Evolutionary conservation across 2,329 filamentous ascomycete genomes (phyloP).

Genomic region (Venturia oleaginea): DNA sequence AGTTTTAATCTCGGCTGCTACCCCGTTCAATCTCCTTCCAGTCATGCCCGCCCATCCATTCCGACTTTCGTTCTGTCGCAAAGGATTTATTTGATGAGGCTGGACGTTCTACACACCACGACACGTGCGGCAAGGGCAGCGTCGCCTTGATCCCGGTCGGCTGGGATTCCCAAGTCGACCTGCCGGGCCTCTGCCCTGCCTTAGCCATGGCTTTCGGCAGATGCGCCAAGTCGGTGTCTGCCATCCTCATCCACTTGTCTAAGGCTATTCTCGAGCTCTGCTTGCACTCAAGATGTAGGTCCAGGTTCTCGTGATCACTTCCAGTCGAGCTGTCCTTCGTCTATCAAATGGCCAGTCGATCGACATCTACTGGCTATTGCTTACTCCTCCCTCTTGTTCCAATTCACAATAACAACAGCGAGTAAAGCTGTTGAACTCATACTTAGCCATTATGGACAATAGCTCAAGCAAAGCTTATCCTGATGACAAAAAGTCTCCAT

Average conservation of each 20-base stretch:
- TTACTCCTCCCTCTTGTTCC: too few species aligned
- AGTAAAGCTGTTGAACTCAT: not conserved
- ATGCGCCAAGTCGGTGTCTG: not conserved
- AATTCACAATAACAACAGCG: too few species aligned
- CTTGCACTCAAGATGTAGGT: not conserved
- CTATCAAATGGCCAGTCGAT: not conserved
- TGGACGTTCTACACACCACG: too few species aligned
- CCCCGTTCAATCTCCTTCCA: not conserved
- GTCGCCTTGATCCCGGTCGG: not conserved
- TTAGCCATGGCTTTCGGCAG: not conserved
- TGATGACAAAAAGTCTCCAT: slow-evolving; percentile 2
- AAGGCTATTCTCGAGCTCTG: not conserved
- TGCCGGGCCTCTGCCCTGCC: not conserved
- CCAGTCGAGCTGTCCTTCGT: not conserved
- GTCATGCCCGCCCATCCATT: not conserved
- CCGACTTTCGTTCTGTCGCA: not conserved
- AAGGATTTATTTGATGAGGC: not conserved
- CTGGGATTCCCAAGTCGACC: not conserved
- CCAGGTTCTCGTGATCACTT: not conserved
- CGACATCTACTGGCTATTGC: not conserved
- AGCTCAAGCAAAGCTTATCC: not conserved
- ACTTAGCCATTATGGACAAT: not conserved
- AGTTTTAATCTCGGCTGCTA: not conserved
- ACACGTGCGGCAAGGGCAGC: not conserved
- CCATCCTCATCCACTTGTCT: not conserved